Conservation (phyloP, 768 basidiomycete genomes). For the Pisolithus orientalis region DNA sequence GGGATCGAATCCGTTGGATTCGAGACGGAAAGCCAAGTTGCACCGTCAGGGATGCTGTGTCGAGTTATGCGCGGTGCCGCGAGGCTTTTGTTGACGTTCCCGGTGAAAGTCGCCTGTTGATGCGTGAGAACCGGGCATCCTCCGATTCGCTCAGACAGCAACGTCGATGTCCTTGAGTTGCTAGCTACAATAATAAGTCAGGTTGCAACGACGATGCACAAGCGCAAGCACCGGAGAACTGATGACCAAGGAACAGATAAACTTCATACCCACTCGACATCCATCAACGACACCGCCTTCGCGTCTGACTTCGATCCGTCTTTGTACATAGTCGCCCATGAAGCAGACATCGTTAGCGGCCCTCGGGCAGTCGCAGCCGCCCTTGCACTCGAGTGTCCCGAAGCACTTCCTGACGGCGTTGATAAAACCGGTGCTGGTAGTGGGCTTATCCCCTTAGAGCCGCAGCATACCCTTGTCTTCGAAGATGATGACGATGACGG, state of each 20-base stretch:
- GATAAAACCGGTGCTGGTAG: constrained; percentile 15
- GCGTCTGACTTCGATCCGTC: constrained; percentile 15
- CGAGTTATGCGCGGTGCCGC: no score
- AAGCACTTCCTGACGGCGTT: constrained; percentile 1
- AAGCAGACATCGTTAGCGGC: constrained; percentile 65
- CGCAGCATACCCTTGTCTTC: constrained; percentile 7
- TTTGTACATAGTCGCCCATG: constrained; percentile 64
- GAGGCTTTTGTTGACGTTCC: no score
- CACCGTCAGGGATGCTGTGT: no score
- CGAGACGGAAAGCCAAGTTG: no score
- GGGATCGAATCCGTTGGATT: no score
- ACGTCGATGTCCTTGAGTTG: no score
- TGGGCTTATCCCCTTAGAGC: constrained; percentile 31
- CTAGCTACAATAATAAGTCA: no score
- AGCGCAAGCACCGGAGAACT: constrained; percentile 19
- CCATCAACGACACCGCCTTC: neutral
- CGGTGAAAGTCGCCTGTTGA: no score
- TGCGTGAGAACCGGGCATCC: no score
- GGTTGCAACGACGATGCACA: constrained; percentile 11
- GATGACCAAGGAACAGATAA: constrained; percentile 6
- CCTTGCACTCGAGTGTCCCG: constrained; percentile 27
- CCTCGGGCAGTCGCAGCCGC: constrained; percentile 36
- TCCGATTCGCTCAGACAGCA: no score
- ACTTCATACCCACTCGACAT: neutral
- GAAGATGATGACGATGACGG: neutral